Evolutionary conservation across 495 filamentous ascomycete species (phyloP), one percentile per base, ranked within the genome.

Genomic region (Hypoxylon subgilvum): DNA sequence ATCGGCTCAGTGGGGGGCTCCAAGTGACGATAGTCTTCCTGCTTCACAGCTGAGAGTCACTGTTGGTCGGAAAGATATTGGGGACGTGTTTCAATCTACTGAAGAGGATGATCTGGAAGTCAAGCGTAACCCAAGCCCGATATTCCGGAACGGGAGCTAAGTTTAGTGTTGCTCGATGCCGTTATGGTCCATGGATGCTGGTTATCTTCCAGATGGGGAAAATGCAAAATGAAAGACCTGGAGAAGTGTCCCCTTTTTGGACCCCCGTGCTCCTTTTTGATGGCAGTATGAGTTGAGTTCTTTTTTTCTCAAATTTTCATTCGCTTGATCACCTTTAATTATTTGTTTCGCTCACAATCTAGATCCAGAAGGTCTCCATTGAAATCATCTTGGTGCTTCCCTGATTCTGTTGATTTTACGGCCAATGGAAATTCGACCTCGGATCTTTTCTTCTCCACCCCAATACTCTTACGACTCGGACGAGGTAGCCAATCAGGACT

Each of bases 381-480:
- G 38, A 53, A 56, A 17, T 38, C 45, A 35, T 51, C 44, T 49
- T 66, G 47, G 43, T 47, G 46, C 31, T 53, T 63, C 48, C 66
- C 35, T 69, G 55, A 52, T 55, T 62, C 46, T 61, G 16, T 41
- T 49, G 50, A 65, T 62, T 69, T 69, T 67, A 65, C 14, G 55
- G 35, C 67, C 64, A 69, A 69, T 69, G 45, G 52, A 57, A 67
- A 63, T 63, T 59, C 51, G 18, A 42, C 44, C 19, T 52, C 28
- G 36, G 45, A 38, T 28, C 25, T 39, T 40, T 35, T 28, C n/a
- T 23, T 46, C 50, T 52, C 67, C 67, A 67, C 67, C 27, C 40
- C 39, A 41, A 53, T 58, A 46, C 39, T 55, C 54, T 66, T 61
- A 53, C 63, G 57, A 54, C 50, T 65, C 51, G 7, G 25, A 13